These are phyloP conservation scores for Phytophthora pluvialis DNA, from an alignment of 352 stramenopile genomes.

Conservation along the genomic window DNA sequence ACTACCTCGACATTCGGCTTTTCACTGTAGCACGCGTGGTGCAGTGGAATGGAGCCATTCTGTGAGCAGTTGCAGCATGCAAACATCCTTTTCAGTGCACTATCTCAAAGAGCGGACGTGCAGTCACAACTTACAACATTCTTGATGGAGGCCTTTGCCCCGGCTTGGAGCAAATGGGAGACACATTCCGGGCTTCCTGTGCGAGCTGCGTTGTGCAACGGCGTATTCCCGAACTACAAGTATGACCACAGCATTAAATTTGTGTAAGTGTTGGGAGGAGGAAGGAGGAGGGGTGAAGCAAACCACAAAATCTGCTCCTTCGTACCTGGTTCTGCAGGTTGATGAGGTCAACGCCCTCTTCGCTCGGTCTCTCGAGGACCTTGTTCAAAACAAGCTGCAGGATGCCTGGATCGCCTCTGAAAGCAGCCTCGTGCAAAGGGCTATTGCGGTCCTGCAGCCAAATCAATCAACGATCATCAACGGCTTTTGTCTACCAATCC, in stretches of 20 bases:
- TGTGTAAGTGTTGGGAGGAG: not conserved
- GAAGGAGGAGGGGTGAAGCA: not conserved
- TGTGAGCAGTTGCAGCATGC: slow-evolving; percentile 14
- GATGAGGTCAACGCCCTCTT: slow-evolving; percentile 47
- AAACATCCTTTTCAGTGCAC: not conserved
- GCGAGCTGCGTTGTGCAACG: slow-evolving; percentile 74
- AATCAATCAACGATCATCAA: not conserved
- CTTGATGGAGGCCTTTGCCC: slow-evolving; percentile 46
- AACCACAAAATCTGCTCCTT: not conserved
- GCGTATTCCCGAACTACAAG: slow-evolving; percentile 78
- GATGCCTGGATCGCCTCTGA: slow-evolving; percentile 57
- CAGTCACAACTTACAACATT: slow-evolving; percentile 55
- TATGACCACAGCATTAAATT: not conserved
- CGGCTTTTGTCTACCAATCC: not conserved
- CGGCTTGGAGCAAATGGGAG: slow-evolving; percentile 53
- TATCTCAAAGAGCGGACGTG: not conserved
- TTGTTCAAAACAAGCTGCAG: slow-evolving; percentile 57
- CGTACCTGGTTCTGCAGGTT: slow-evolving; percentile 68
- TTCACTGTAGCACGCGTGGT: slow-evolving; percentile 84
- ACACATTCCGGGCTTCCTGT: slow-evolving; percentile 61
- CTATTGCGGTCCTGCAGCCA: slow-evolving; percentile 72
- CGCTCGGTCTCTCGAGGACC: slow-evolving; percentile 51
- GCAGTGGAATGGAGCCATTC: slow-evolving; percentile 75
- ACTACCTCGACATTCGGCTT: slow-evolving; percentile 57
- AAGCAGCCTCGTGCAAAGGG: slow-evolving; percentile 74